Base-by-base conservation (phyloP, 495 filamentous ascomycete genomes). In the Cairneyella variabilis region DNA sequence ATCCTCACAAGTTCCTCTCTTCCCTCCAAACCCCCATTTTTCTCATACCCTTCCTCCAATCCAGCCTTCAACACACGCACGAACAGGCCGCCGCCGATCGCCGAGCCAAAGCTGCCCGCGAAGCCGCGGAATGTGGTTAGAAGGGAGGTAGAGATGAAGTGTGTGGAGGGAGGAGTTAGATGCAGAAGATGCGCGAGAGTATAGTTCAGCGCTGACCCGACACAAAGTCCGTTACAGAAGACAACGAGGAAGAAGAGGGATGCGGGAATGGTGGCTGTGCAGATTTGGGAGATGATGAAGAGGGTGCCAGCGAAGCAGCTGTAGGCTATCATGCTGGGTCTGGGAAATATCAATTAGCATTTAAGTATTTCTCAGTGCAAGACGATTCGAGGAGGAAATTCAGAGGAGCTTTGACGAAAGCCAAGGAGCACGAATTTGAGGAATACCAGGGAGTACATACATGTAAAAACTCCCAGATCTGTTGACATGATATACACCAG, bases 71-170 rank as follows among this genome's bases (percentile, higher is more conserved):
- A 62, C 6, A 78, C 69, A 2, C 88, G 76, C 9, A 73, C 69
- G 62, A 91, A 92, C 26, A 89, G 72, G 0, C 88, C 88, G 1
- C 88, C 88, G 6, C 88, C 88, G 17, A 89, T 84, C 0, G 86
- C 83, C 12, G 83, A 84, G 1, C 88, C 88, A 56, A 90, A 91
- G 51, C 76, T 82, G 2, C 84, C 87, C 1, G 86, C 85, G 53
- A 90, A 86, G 8, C 85, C 85, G 0, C 88, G 72, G 59, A 88
- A 88, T 3, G 85, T 91, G 6, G 84, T 77, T 0, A 91, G 56
- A 22, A 92, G 65, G 2, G 84, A 78, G 1, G 79, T 87, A 17
- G 83, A 82, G 54, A 91, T 81, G 57, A 84, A 89, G 60, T 91
- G 85, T 11, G 78, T 75, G 3, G 76, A 68, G 0, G 76, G 73